Base-by-base conservation (phyloP, 2,329 filamentous ascomycete genomes). In the Dactylellina sp. region DNA sequence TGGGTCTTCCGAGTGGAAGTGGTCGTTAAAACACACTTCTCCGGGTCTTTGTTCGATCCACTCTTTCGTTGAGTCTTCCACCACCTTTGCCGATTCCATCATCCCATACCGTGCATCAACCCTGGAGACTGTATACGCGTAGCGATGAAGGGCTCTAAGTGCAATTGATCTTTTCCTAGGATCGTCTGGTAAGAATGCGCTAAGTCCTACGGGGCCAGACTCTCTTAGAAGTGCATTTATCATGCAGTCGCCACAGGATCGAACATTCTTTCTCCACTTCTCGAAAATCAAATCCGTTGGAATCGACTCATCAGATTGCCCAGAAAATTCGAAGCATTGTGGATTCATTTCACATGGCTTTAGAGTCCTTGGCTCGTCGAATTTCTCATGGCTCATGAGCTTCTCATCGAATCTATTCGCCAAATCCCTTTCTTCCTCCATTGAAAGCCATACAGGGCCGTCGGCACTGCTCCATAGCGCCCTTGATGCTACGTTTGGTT, bases 31-130 rank as follows among this genome's bases (percentile, higher is more conserved):
- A 22, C 66, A 71, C 2, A 71, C 46, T 59, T 71, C 59, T 7
- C 50, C 50, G 18, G 66, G 66, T 22, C 57, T 56, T 39, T 71
- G 49, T 12, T 59, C 7, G 1, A 64, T 28, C 66, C 66, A 71
- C 25, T 64, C 42, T 2, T 18, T 14, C 5, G 52, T 64, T 5
- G 64, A 24, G 20, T 18, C 35, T 6, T 52, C 25, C 7, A 53
- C 44, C 9, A 22, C 22, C n/a, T 64, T 14, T n/a, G 47, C 50
- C 18, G 39, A 59, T 20, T 71, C 52, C 66, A 71, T 71, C 66
- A 71, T 71, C 22, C 66, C 66, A 44, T 71, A 71, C 1, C 66
- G 59, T 3, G 66, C 66, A 52, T 71, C 66, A 1, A 71, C 66
- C 16, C 66, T 57, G 6, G 66, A 71, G 12, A 71, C 44, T 2